Evolutionary conservation across 78 protist genomes (phyloP).

Genomic region (Dictyostelium purpureum): DNA sequence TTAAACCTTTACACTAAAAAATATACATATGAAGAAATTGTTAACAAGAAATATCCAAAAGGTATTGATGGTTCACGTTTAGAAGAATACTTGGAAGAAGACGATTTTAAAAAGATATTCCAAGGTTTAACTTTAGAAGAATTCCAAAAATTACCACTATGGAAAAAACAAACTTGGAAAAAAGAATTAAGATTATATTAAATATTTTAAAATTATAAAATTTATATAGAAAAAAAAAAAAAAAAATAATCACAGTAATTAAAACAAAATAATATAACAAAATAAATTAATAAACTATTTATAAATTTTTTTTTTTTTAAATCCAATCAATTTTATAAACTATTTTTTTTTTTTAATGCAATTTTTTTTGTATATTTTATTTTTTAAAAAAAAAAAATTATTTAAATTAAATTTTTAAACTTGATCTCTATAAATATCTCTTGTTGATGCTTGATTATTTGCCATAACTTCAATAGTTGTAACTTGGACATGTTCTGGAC

Average conservation of each 20-base stretch:
- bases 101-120: constrained; percentile 47
- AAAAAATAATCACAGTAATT: too few species aligned
- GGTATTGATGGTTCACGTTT: constrained; percentile 77
- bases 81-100: constrained; percentile 64
- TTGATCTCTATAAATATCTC: constrained; percentile 25
- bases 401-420: too few species aligned
- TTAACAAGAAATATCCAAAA: constrained; percentile 78
- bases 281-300: too few species aligned
- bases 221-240: too few species aligned
- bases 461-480: constrained; percentile 64
- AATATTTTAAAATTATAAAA: too few species aligned
- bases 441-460: constrained; percentile 78
- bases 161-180: constrained; percentile 71
- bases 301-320: too few species aligned
- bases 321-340: too few species aligned
- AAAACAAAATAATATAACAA: too few species aligned
- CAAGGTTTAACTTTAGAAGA: not conserved
- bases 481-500: constrained; percentile 87
- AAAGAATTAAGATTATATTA: constrained; percentile 68
- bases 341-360: too few species aligned
- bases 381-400: too few species aligned
- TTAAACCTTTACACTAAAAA: constrained; percentile 60
- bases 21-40: constrained; percentile 76
- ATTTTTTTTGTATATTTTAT: too few species aligned
- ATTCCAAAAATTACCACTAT: constrained; percentile 71